These are phyloP conservation scores for Leishmania gerbilli DNA, from an alignment of 208 protist species.

Conservation along the genomic window DNA sequence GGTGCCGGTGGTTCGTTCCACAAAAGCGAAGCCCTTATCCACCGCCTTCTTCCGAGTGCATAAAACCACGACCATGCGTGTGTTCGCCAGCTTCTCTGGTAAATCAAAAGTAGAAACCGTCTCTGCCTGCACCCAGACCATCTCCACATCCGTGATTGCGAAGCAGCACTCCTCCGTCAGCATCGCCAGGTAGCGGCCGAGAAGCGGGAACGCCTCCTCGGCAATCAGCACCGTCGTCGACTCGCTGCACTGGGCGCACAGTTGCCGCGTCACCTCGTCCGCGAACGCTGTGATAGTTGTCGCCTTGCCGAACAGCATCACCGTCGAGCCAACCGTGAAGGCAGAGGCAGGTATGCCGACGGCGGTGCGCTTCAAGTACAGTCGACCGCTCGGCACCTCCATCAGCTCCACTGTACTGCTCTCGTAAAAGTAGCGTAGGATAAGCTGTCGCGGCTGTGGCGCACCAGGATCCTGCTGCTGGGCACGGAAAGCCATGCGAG, in stretches of 20 bases:
- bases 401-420: conserved; percentile 78
- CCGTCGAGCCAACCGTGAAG: conserved; percentile 61
- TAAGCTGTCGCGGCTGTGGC: conserved; percentile 46
- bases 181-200: conserved; percentile 77
- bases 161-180: conserved; percentile 84
- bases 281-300: conserved; percentile 71
- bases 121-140: conserved; percentile 59
- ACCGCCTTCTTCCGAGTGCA: conserved; percentile 48
- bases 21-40: conserved; percentile 70
- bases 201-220: conserved; percentile 45
- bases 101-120: conserved; percentile 36
- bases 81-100: conserved; percentile 48
- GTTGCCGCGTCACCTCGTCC: conserved; percentile 78
- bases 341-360: conserved; percentile 42
- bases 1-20: conserved; percentile 47
- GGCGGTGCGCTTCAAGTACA: conserved; percentile 67
- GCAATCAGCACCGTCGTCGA: conserved; percentile 63
- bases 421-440: conserved; percentile 78
- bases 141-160: conserved; percentile 64
- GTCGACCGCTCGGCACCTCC: conserved; percentile 51
- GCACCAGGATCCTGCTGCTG: conserved; percentile 72
- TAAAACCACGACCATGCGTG: conserved; percentile 53
- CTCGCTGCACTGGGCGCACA: conserved; percentile 74
- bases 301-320: conserved; percentile 71
- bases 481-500: conserved; percentile 77